These are phyloP conservation scores for Elsinoe fawcettii DNA, from an alignment of 2,329 filamentous ascomycete species.

Conservation along the genomic window DNA sequence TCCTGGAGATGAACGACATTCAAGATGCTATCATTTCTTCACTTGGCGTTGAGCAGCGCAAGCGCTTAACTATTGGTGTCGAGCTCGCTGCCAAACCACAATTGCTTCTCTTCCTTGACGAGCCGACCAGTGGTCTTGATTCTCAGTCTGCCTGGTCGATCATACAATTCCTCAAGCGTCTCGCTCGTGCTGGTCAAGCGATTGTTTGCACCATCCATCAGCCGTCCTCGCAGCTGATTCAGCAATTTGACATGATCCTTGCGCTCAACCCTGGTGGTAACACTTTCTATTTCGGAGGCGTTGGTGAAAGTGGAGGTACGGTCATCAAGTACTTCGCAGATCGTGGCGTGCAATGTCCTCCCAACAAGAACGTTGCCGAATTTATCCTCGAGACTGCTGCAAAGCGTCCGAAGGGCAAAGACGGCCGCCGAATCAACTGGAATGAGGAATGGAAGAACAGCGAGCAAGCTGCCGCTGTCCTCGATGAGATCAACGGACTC, in stretches of 20 bases:
- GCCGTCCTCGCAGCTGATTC: slow-evolving; percentile 59
- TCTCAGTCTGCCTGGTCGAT: slow-evolving; percentile 62
- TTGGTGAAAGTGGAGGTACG: slow-evolving; percentile 57
- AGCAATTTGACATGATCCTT: slow-evolving; percentile 67
- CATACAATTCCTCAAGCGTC: slow-evolving; percentile 60
- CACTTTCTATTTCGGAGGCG: slow-evolving; percentile 65
- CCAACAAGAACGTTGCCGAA: slow-evolving; percentile 58
- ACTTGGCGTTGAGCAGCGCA: slow-evolving; percentile 61
- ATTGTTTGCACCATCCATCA: slow-evolving; percentile 71
- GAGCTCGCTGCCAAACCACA: slow-evolving; percentile 63
- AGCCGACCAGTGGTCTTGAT: slow-evolving; percentile 64
- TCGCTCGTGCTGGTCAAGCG: slow-evolving; percentile 58
- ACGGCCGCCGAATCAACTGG: slow-evolving; percentile 59
- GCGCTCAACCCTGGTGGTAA: slow-evolving; percentile 61
- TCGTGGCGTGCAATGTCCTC: slow-evolving; percentile 58
- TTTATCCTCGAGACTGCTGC: slow-evolving; percentile 60
- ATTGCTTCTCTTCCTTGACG: slow-evolving; percentile 62
- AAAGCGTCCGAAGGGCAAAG: slow-evolving; percentile 44
- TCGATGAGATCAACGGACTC: slow-evolving; percentile 59
- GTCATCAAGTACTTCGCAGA: slow-evolving; percentile 62
- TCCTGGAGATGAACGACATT: slow-evolving; percentile 57
- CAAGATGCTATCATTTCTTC: slow-evolving; percentile 59
- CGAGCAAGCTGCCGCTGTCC: slow-evolving; percentile 49
- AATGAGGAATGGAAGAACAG: slow-evolving; percentile 66
- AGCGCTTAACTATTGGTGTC: slow-evolving; percentile 65